Evolutionary conservation across 148 eudicot genomes (phyloP), one percentile per base, ranked within the genome.

Genomic region (Linanthus parryae): DNA sequence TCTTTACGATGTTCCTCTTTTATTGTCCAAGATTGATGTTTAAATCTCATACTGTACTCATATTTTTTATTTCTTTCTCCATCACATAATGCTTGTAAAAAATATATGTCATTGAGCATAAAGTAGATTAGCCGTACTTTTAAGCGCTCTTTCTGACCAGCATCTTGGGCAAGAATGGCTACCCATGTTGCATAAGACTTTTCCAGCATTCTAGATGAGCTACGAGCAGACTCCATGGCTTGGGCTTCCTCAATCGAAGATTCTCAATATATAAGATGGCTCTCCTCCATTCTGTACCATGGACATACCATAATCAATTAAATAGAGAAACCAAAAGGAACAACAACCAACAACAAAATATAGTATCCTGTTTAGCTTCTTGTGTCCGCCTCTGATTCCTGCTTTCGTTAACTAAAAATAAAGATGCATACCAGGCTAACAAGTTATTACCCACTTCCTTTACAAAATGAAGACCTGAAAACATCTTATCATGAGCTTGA

Each of bases 191-290:
- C 76, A 69, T 70, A 76, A 31, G 84, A 76, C 49, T 88, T 94
- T 73, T 85, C 97, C 44, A 88, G 67, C 80, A 85, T 66, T 63
- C 80, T 73, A 26, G 97, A 77, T 14, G 97, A 88, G 59, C 73
- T 82, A 43, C 71, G 94, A 18, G 88, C 97, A 26, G 97, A 82
- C 49, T 79, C 80, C 84, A 68, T 69, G 46, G 97, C 97, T 67
- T 85, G 90, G 45, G 90, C 84, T 75, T 88, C 94, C 18, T 85
- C 97, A 53, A n/a, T 88, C 97, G 57, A 84, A 82, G 43, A 88
- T 88, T 57, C 84, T 77, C 76, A 88, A 54, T 54, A 88, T 80
- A 66, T 84, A 82, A 26, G 89, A 71, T 19, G 84, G 76, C 18
- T 85, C 94, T n/a, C n/a, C n/a, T 37, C 97, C 97, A 50, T 71